A percentile compares a stretch with the other conserved stretches of the same genome.
phyloP scores from a whole-genome alignment of 2,329 filamentous ascomycete genomes.

The Colletotrichum tabaci region DNA sequence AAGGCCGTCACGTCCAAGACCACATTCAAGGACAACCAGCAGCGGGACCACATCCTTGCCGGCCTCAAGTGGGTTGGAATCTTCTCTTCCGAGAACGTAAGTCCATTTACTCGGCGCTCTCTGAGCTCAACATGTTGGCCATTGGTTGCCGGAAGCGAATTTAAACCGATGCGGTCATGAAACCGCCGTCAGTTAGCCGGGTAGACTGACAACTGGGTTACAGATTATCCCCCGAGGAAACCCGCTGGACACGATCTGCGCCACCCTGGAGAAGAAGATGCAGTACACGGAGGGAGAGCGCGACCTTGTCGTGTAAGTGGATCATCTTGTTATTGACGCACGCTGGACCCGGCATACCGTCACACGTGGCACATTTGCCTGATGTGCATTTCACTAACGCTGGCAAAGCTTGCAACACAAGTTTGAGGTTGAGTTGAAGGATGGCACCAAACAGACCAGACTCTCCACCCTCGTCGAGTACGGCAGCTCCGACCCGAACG shows the following conservation, averaged over 20 bases:
- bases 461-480: constrained; percentile 88
- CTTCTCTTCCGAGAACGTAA: constrained; percentile 9
- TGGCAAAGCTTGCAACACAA: constrained; percentile 75
- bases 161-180: too few species aligned
- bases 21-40: constrained; percentile 76
- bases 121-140: background rate
- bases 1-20: constrained; percentile 83
- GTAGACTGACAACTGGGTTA: constrained; percentile 18
- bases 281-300: constrained; percentile 86
- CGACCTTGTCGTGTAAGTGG: constrained; percentile 76
- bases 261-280: constrained; percentile 92
- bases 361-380: background rate
- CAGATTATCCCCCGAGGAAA: constrained; percentile 81
- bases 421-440: constrained; percentile 87
- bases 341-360: background rate
- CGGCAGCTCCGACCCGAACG: constrained; percentile 75
- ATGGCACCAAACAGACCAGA: constrained; percentile 82
- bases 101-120: background rate
- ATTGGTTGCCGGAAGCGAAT: background rate
- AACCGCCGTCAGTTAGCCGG: too few species aligned
- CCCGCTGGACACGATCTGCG: constrained; percentile 90
- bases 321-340: background rate
- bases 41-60: constrained; percentile 78
- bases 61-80: constrained; percentile 76
- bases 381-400: background rate